Evolutionary conservation across 345 rosid species (phyloP), one percentile per base, ranked within the genome.

Genomic region (Cochlearia excelsa): DNA sequence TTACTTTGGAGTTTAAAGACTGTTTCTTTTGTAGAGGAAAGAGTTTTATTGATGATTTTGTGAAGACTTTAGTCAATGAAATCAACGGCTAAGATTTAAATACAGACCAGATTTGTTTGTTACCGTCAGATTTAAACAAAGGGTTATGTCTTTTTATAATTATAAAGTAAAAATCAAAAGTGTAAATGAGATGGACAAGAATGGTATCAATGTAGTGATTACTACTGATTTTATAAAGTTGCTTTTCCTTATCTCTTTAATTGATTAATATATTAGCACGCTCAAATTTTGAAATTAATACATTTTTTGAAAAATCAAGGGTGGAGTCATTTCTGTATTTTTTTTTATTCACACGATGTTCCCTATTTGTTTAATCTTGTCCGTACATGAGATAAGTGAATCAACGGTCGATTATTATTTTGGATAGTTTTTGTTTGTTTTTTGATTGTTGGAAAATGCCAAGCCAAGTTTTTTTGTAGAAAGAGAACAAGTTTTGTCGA

Each of bases 21-120:
- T 46, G 42, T 46, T 56, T 60, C 75, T 60, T 16, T 16, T 16
- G 23, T 81, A 60, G 61, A 8, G 27, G 44, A 60, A 68, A 60
- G 68, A 54, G 74, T 16, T 49, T 61, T 81, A 59, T 82, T 82
- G 93, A 83, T 66, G 79, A 67, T 59, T 68, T 44, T 37, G 68
- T 62, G 33, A 60, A 46, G 67, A 47, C 65, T 42, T 47, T 49
- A 31, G 78, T 77, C 81, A 37, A 55, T 28, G 4, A 51, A 63
- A 4, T 73, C 68, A 28, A 77, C 81, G 87, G 84, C 54, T 75
- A 49, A 51, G 82, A 84, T 82, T 30, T 8, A 55, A 41, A 2
- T 27, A 16, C 26, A 39, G 9, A 52, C 41, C 1, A 2, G 43
- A 33, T 67, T 29, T 7, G 28, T 33, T 48, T 0, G 0, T 54